Evolutionary conservation across 1,284 basidiomycete genomes (phyloP).

Genomic region (Cronartium ribicola): DNA sequence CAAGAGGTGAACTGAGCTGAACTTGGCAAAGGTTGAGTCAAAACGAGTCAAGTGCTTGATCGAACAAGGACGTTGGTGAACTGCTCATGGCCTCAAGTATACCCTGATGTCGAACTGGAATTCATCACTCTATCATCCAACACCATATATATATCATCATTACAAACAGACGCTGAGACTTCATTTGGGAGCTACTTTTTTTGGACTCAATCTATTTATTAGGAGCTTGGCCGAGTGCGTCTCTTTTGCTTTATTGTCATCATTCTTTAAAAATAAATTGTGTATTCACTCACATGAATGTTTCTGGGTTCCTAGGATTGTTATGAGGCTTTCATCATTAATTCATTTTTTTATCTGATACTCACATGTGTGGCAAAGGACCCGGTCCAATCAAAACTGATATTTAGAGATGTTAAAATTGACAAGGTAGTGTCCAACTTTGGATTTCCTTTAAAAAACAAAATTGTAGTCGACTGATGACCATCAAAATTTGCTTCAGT

Average conservation of each 20-base stretch:
- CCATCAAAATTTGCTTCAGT: constrained; percentile 60
- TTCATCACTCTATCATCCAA: neutral
- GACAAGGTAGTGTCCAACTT: neutral
- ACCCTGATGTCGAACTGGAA: no score
- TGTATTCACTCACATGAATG: constrained; percentile 61
- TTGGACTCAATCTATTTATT: constrained; percentile 47
- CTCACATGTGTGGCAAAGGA: neutral
- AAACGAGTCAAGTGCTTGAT: no score
- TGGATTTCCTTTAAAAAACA: constrained; percentile 52
- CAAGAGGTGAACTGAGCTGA: no score
- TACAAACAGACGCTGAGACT: neutral
- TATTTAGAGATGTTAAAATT: neutral
- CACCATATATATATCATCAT: constrained; percentile 57
- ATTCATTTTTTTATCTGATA: constrained; percentile 1
- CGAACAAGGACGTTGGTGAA: no score
- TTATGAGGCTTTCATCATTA: constrained; percentile 45
- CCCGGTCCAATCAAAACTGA: neutral
- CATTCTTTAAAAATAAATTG: constrained; percentile 55
- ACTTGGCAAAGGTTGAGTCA: no score
- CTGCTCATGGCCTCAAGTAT: no score
- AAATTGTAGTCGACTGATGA: constrained; percentile 72
- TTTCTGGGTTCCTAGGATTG: constrained; percentile 60
- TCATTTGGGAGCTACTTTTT: neutral
- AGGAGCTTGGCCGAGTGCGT: constrained; percentile 48
- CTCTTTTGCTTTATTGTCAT: constrained; percentile 24